A percentile compares a stretch with the other conserved stretches of the same genome.
These are phyloP conservation scores for Coleophoma crateriformis DNA, from an alignment of 2,329 filamentous ascomycete genomes.

Conservation along the genomic window DNA sequence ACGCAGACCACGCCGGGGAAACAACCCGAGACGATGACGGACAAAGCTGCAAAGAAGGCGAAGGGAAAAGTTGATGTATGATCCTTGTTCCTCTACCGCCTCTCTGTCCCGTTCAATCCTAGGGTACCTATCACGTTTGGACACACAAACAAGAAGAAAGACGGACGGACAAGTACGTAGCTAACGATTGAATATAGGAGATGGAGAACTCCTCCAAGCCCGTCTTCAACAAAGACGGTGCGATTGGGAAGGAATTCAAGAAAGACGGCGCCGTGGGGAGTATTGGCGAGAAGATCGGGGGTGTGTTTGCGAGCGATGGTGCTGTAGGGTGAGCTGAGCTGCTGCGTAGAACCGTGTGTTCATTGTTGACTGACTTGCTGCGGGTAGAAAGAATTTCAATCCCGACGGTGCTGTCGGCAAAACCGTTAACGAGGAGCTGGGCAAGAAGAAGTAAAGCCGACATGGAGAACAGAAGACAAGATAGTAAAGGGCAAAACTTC, in stretches of 20 bases:
- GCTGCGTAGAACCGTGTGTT: no score
- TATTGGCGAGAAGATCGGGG: conserved; percentile 29
- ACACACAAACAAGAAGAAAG: no score
- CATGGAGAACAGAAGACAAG: neutral
- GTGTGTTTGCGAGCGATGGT: conserved; percentile 28
- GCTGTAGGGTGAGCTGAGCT: conserved; percentile 21
- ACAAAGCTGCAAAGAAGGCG: neutral
- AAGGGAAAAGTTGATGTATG: neutral
- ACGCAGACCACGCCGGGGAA: neutral
- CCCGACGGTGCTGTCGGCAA: conserved; percentile 28
- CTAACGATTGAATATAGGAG: no score
- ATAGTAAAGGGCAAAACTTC: no score
- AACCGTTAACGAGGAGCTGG: conserved; percentile 28
- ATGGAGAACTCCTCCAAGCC: neutral
- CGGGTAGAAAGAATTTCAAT: conserved; percentile 27
- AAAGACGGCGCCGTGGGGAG: conserved; percentile 29
- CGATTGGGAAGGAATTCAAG: conserved; percentile 29
- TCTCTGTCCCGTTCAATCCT: neutral
- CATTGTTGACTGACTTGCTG: no score
- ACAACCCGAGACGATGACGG: neutral
- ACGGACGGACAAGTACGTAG: no score
- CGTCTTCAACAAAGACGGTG: conserved; percentile 24
- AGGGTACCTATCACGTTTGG: no score
- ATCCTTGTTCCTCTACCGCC: neutral
- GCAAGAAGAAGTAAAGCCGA: conserved; percentile 11